phyloP scores from a whole-genome alignment of 2,329 filamentous ascomycete genomes.

The Podosphaera fusca region DNA sequence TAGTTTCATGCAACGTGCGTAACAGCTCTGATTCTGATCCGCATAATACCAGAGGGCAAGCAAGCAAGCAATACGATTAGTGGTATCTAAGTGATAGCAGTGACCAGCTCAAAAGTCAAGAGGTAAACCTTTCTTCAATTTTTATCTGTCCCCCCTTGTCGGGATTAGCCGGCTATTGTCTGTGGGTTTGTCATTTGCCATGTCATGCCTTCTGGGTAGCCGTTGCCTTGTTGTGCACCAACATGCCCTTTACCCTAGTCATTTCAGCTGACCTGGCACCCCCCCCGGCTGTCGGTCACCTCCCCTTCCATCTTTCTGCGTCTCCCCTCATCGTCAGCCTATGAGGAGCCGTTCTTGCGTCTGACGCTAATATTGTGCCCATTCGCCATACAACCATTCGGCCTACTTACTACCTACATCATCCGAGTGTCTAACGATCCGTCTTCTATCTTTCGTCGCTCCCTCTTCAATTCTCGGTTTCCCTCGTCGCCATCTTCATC shows the following conservation, averaged over 20 bases:
- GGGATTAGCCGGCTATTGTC: not conserved
- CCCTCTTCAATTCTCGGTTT: slow-evolving; percentile 8
- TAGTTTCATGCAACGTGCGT: not conserved
- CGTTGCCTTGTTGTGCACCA: not conserved
- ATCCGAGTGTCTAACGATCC: not conserved
- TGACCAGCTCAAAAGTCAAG: not conserved
- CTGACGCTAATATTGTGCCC: not conserved
- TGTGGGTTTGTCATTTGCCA: slow-evolving; percentile 1
- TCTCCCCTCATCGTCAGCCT: not conserved
- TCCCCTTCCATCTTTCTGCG: not conserved
- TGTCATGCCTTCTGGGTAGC: not conserved
- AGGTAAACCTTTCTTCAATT: not conserved
- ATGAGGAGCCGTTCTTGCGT: slow-evolving; percentile 2
- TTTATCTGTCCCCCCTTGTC: not conserved
- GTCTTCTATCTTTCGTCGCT: not conserved
- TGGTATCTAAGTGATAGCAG: not conserved
- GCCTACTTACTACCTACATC: not conserved
- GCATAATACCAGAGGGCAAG: not conserved
- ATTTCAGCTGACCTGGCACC: not conserved
- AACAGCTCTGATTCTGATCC: not conserved
- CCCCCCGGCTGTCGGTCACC: not conserved
- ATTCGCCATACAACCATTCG: not conserved
- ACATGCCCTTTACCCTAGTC: not conserved
- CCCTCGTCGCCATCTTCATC: slow-evolving; percentile 1
- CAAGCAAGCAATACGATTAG: no score